A percentile compares a stretch with the other conserved stretches of the same genome.
Evolutionary conservation across 2,329 filamentous ascomycete species (phyloP).

Genomic region (Pseudogymnoascus sp.): DNA sequence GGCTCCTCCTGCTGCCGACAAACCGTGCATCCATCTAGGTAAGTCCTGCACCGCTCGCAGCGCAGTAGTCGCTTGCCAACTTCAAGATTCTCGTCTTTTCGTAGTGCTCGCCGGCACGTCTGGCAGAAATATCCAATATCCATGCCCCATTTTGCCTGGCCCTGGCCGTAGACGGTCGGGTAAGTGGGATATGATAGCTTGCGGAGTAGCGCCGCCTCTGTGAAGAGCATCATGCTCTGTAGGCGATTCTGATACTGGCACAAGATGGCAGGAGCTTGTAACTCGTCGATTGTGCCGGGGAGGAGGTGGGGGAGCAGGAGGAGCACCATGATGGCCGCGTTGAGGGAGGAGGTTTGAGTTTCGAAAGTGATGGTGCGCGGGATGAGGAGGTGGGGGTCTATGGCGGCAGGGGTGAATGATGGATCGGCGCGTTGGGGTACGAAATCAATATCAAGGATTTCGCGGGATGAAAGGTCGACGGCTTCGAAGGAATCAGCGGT

Average conservation of each 20-base stretch:
- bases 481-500: background rate
- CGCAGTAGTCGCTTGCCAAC: conserved; percentile 43
- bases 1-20: conserved; percentile 42
- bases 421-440: conserved; percentile 52
- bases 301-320: conserved; percentile 52
- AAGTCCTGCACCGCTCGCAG: conserved; percentile 47
- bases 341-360: conserved; percentile 46
- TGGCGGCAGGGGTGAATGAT: conserved; percentile 45
- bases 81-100: conserved; percentile 36
- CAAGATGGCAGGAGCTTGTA: conserved; percentile 50
- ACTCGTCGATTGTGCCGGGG: conserved; percentile 44
- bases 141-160: conserved; percentile 47
- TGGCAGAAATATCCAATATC: conserved; percentile 46
- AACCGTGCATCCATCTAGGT: conserved; percentile 51
- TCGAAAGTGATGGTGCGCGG: conserved; percentile 50
- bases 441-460: conserved; percentile 50
- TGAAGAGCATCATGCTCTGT: conserved; percentile 51
- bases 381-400: conserved; percentile 50
- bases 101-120: conserved; percentile 46
- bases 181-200: conserved; percentile 52
- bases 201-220: conserved; percentile 53
- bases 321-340: conserved; percentile 54
- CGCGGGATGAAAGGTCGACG: conserved; percentile 16
- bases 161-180: conserved; percentile 43
- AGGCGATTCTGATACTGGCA: conserved; percentile 54